Conservation (phyloP, 2,329 filamentous ascomycete genomes). For the Exophiala alcalophila region DNA sequence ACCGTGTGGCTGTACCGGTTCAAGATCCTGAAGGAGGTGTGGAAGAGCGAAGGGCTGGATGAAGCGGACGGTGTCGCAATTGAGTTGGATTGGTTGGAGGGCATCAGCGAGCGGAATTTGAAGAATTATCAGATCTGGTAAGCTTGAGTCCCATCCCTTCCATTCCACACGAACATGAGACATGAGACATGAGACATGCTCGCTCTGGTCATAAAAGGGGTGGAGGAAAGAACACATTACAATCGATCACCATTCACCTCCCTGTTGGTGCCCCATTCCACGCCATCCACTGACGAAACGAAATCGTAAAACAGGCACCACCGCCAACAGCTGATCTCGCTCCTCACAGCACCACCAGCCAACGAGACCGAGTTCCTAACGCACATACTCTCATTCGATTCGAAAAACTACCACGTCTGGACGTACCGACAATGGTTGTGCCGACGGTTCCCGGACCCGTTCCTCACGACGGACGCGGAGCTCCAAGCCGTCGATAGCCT, state of each 20-base stretch:
- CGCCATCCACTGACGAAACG: slow-evolving; percentile 53
- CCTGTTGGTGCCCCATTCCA: slow-evolving; percentile 60
- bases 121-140: slow-evolving; percentile 99
- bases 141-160: background rate
- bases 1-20: slow-evolving; percentile 98
- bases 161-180: no score
- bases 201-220: no score
- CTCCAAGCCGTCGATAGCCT: slow-evolving; percentile 68
- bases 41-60: slow-evolving; percentile 35
- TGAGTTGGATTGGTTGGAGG: slow-evolving; percentile 84
- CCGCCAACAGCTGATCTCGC: slow-evolving; percentile 55
- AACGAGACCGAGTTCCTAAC: slow-evolving; percentile 74
- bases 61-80: slow-evolving; percentile 48
- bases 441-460: slow-evolving; percentile 50
- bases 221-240: no score
- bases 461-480: slow-evolving; percentile 52
- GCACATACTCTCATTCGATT: slow-evolving; percentile 77
- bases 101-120: slow-evolving; percentile 74
- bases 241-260: no score
- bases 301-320: slow-evolving; percentile 56
- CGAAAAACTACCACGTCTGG: slow-evolving; percentile 99
- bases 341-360: slow-evolving; percentile 56
- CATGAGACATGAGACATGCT: no score
- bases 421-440: slow-evolving; percentile 82
- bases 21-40: slow-evolving; percentile 62